A percentile compares a stretch with the other conserved stretches of the same genome.
phyloP scores from a whole-genome alignment of 441 rosid genomes.

The Euphorbia schlechtendalii region DNA sequence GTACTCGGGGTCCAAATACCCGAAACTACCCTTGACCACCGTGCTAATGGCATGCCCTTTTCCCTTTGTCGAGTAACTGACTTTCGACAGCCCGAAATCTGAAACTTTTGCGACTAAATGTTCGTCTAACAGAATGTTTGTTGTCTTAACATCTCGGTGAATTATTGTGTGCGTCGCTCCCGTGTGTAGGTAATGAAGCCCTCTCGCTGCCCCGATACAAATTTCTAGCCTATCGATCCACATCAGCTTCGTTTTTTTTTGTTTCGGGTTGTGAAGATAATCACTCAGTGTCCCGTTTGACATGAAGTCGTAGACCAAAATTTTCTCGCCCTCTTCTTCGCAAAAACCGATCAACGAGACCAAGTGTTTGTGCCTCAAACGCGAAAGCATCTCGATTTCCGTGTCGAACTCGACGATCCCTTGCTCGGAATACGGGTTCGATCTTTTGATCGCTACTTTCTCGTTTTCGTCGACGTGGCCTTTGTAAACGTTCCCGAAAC shows the following conservation, averaged over 20 bases:
- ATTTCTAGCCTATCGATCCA: conserved; percentile 65
- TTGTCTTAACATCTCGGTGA: conserved; percentile 76
- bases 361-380: conserved; percentile 66
- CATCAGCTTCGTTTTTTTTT: conserved; percentile 27
- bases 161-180: conserved; percentile 76
- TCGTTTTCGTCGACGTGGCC: conserved; percentile 33
- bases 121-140: conserved; percentile 62
- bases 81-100: conserved; percentile 67
- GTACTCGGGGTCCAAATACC: conserved; percentile 75
- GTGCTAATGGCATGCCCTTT: conserved; percentile 65
- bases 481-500: no score
- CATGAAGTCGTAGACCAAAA: conserved; percentile 72
- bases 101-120: conserved; percentile 73
- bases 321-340: conserved; percentile 66
- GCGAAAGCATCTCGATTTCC: conserved; percentile 67
- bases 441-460: conserved; percentile 60
- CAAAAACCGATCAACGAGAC: conserved; percentile 73
- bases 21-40: conserved; percentile 62
- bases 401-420: conserved; percentile 66
- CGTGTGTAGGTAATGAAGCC: no score
- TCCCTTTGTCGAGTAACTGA: conserved; percentile 48
- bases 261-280: conserved; percentile 48
- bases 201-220: no score
- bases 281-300: conserved; percentile 59
- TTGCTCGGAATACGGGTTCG: conserved; percentile 74